Evolutionary conservation across 306 rosid species (phyloP).

Genomic region (Pterocarpus macrocarpus): DNA sequence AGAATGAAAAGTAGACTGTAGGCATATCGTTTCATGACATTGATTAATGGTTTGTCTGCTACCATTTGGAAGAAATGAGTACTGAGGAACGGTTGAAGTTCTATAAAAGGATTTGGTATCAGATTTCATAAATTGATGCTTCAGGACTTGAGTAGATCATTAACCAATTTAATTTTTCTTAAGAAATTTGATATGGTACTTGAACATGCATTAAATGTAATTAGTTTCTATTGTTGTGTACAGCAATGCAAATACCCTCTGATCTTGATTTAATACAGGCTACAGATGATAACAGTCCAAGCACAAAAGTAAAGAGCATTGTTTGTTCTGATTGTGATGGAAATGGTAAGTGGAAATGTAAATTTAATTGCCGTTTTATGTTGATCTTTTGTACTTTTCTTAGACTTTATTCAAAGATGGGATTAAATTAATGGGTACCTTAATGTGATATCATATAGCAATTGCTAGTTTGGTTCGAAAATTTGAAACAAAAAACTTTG

Average conservation of each 20-base stretch:
- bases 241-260: slow-evolving; percentile 24
- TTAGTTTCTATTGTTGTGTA: slow-evolving; percentile 16
- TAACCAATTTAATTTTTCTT: slow-evolving; percentile 3
- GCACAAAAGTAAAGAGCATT: slow-evolving; percentile 63
- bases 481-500: slow-evolving; percentile 7
- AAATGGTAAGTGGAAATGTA: slow-evolving; percentile 73
- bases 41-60: slow-evolving; percentile 5
- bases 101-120: slow-evolving; percentile 8
- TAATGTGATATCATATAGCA: slow-evolving; percentile 16
- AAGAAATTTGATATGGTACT: slow-evolving; percentile 18
- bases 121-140: background rate
- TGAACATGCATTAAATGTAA: slow-evolving; percentile 17
- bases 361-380: slow-evolving; percentile 25
- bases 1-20: background rate
- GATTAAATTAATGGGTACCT: background rate
- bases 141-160: slow-evolving; percentile 3
- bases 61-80: background rate
- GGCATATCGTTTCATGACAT: background rate
- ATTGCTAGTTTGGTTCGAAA: slow-evolving; percentile 21
- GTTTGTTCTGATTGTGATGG: slow-evolving; percentile 84
- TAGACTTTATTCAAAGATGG: slow-evolving; percentile 1
- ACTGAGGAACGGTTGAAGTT: slow-evolving; percentile 11
- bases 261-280: slow-evolving; percentile 70
- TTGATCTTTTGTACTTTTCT: background rate
- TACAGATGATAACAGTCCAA: slow-evolving; percentile 53